Conservation (phyloP, 2,329 filamentous ascomycete species). For the Monilinia laxa region DNA sequence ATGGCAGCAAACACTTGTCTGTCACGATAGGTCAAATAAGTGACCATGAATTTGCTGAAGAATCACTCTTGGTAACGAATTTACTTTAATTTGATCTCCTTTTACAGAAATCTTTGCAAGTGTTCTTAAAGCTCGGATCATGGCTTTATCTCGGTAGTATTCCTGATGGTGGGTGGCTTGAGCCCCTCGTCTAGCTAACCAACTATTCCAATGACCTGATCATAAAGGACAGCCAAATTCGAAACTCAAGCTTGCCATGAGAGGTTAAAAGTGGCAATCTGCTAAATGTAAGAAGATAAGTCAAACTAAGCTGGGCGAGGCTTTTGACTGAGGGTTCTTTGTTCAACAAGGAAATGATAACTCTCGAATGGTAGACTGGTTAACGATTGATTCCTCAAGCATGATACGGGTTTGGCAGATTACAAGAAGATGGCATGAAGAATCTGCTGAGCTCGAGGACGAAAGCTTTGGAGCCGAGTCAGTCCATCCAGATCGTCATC, state of each 20-base stretch:
- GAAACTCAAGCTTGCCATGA: background rate
- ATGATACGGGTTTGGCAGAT: background rate
- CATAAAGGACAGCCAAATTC: background rate
- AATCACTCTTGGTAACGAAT: background rate
- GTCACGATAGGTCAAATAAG: background rate
- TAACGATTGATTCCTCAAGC: background rate
- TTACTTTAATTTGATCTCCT: background rate
- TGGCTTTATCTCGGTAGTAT: background rate
- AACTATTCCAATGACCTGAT: background rate
- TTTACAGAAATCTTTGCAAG: background rate
- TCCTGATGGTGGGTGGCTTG: background rate
- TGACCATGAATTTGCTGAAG: background rate
- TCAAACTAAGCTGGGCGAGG: background rate
- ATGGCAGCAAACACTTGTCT: constrained; percentile 11
- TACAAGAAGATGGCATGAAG: background rate
- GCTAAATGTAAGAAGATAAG: background rate
- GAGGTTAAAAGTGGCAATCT: background rate
- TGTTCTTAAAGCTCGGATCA: background rate
- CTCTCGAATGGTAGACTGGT: background rate
- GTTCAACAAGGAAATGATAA: background rate
- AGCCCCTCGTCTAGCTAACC: background rate
- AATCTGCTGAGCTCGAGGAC: background rate
- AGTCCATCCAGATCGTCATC: too few relatives aligned
- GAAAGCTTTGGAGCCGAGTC: too few relatives aligned
- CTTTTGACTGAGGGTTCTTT: background rate